A percentile compares a stretch with the other conserved stretches of the same genome.
Evolutionary conservation across 2,329 filamentous ascomycete species (phyloP).

Genomic region (Cladosporium sp.): DNA sequence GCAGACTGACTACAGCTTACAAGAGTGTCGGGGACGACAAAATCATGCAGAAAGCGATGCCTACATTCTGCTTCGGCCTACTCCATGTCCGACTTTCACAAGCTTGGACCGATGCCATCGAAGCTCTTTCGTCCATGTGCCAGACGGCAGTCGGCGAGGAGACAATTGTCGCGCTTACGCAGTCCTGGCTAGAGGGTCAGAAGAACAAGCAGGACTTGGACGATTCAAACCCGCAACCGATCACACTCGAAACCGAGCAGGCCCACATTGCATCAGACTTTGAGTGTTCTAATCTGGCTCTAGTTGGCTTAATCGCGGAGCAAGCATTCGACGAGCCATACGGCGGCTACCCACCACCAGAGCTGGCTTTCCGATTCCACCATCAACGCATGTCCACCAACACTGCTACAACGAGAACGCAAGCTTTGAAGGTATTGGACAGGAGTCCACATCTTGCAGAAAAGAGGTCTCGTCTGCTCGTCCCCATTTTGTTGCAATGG

Average conservation of each 20-base stretch:
- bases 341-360: constrained; percentile 26
- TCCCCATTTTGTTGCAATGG: constrained; percentile 85
- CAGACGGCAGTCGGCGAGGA: constrained; percentile 71
- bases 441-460: constrained; percentile 76
- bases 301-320: constrained; percentile 55
- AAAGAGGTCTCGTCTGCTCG: constrained; percentile 77
- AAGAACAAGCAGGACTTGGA: constrained; percentile 16
- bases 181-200: constrained; percentile 67
- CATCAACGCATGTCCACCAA: constrained; percentile 22
- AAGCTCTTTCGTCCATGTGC: constrained; percentile 72
- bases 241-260: constrained; percentile 28
- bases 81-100: constrained; percentile 82
- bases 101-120: constrained; percentile 81
- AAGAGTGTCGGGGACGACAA: constrained; percentile 57
- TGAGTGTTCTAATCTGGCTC: constrained; percentile 74
- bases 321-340: constrained; percentile 56
- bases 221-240: background rate
- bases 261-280: constrained; percentile 65
- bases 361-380: constrained; percentile 19
- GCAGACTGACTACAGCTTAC: constrained; percentile 71
- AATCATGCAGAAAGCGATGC: constrained; percentile 71
- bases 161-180: constrained; percentile 67
- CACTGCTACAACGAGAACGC: constrained; percentile 53
- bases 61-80: constrained; percentile 83
- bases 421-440: constrained; percentile 76